Evolutionary conservation across 805 yeast species (phyloP), one percentile per base, ranked within the genome.

Genomic region (Huiozyma naganishii): DNA sequence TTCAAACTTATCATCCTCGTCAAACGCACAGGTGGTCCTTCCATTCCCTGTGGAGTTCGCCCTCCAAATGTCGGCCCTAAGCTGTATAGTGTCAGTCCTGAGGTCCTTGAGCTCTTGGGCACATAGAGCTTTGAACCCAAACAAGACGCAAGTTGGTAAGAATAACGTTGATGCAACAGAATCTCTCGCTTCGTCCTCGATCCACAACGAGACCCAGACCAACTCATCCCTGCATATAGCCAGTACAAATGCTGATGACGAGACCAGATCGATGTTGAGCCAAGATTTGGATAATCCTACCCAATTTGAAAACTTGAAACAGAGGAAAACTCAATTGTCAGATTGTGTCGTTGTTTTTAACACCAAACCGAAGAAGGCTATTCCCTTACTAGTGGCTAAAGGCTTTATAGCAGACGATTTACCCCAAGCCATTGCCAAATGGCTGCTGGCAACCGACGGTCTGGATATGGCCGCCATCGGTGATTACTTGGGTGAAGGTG

Each of bases 401-500:
- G 80, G 80, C 0, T 83, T 92, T 55, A 70, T 94, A 37, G 55
- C 63, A 8, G 69, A 77, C 27, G 73, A 75, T 36, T 70, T 74
- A 1, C 88, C 97, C 1, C 57, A 55, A 5, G 79, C 77, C 7
- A 77, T 92, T 50, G 97, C 97, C 0, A 59, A 65, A 45, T 87
- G 92, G 62, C 65, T 92, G 42, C 63, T 86, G 39, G 73, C 77
- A 1, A 81, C 82, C 4, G 87, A 80, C 36, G 84, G 90, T 0
- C 68, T 92, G 42, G 95, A 88, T 58, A 83, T 89, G 58, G 73
- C 89, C 0, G 76, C 76, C 6, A 72, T 94, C 45, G 99, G 99
- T 42, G 97, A 90, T 55, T 92, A 72, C 58, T 68, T 92, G 46
- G 98, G 98, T 43, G 96, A 85, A 54, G 95, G 90, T 32, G 80